phyloP scores from a whole-genome alignment of 805 yeast genomes.

The Ascoidea tarda region DNA sequence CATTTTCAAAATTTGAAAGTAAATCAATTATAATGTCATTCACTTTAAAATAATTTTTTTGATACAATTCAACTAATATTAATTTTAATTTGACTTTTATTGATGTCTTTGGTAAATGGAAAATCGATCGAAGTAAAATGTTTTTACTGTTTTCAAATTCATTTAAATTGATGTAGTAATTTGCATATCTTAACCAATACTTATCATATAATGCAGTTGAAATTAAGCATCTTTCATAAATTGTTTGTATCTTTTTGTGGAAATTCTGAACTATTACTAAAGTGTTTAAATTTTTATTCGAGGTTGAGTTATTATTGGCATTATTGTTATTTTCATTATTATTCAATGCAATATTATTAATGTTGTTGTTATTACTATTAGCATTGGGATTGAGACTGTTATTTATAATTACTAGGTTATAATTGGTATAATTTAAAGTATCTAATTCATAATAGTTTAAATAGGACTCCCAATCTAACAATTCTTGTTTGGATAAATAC shows the following conservation, averaged over 20 bases:
- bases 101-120: slow-evolving; percentile 8
- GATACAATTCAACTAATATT: slow-evolving; percentile 3
- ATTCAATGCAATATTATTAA: slow-evolving; percentile 11
- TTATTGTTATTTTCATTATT: slow-evolving; percentile 10
- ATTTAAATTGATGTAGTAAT: slow-evolving; percentile 22
- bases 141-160: slow-evolving; percentile 23
- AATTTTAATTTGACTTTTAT: slow-evolving; percentile 5
- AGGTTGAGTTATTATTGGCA: slow-evolving; percentile 6
- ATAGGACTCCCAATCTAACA: slow-evolving; percentile 46
- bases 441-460: slow-evolving; percentile 34
- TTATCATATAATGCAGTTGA: slow-evolving; percentile 28
- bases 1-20: slow-evolving; percentile 5
- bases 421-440: not conserved
- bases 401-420: not conserved
- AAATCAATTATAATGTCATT: slow-evolving; percentile 3
- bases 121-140: slow-evolving; percentile 23
- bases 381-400: not conserved
- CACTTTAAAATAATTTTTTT: slow-evolving; percentile 3
- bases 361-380: slow-evolving; percentile 8
- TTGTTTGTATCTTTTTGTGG: not conserved
- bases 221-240: slow-evolving; percentile 35
- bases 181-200: slow-evolving; percentile 37
- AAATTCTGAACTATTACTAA: slow-evolving; percentile 12
- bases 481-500: slow-evolving; percentile 26
- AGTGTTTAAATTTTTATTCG: slow-evolving; percentile 14